These are phyloP conservation scores for Roridomyces roridus DNA, from an alignment of 768 basidiomycete species.

Conservation along the genomic window DNA sequence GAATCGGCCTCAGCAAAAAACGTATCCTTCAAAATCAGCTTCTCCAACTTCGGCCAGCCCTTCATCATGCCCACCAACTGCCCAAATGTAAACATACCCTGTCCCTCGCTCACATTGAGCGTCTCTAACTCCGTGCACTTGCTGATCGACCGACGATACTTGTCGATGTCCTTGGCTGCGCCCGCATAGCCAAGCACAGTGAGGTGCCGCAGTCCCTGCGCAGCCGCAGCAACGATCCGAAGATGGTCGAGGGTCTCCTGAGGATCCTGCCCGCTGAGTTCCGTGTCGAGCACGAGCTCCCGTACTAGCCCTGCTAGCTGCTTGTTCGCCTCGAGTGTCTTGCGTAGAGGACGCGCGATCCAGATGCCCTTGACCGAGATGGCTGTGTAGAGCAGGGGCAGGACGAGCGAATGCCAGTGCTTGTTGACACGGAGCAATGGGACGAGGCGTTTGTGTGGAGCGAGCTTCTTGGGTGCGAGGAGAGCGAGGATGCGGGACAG, in stretches of 20 bases:
- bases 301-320: slow-evolving; percentile 3
- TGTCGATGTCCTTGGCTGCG: background rate
- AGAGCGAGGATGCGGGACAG: slow-evolving; percentile 3
- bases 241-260: slow-evolving; percentile 15
- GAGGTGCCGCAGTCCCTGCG: slow-evolving; percentile 11
- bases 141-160: slow-evolving; percentile 6
- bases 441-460: slow-evolving; percentile 15
- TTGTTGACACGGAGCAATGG: slow-evolving; percentile 17
- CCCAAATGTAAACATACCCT: slow-evolving; percentile 13
- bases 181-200: slow-evolving; percentile 14
- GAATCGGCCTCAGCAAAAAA: slow-evolving; percentile 3
- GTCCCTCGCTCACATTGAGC: slow-evolving; percentile 16
- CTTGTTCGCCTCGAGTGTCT: background rate
- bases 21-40: slow-evolving; percentile 11
- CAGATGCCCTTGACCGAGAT: slow-evolving; percentile 15
- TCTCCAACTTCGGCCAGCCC: slow-evolving; percentile 15
- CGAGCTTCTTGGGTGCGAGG: slow-evolving; percentile 18
- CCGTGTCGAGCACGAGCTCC: slow-evolving; percentile 19
- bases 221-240: slow-evolving; percentile 13
- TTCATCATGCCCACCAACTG: slow-evolving; percentile 12
- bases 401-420: slow-evolving; percentile 7
- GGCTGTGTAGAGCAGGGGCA: background rate
- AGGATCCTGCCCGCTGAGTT: slow-evolving; percentile 11
- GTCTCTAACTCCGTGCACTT: background rate
- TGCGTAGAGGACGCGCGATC: slow-evolving; percentile 12